Evolutionary conservation across 139 green algal species (phyloP), one percentile per base, ranked within the genome.

Genomic region (Chlorella sp.): DNA sequence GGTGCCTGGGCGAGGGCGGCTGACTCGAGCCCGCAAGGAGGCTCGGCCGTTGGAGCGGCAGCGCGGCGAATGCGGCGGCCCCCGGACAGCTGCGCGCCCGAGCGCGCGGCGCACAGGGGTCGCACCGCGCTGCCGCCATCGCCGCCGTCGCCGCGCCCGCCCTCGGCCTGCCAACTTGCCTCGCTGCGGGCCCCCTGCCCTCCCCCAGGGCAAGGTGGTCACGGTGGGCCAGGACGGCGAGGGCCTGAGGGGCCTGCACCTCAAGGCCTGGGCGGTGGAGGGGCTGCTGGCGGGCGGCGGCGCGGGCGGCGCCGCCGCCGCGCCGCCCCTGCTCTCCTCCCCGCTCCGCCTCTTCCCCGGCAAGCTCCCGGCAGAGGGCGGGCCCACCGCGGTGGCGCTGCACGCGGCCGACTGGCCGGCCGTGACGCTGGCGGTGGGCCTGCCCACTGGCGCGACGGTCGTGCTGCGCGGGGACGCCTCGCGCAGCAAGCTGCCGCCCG

Each of bases 201-300:
- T 46, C 23, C 14, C 61, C 46, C 48, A 79, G 60, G 69, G 77
- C 43, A 59, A 50, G 75, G 56, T 81, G 21, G 27, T 80, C 38
- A 74, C 79, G 6, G 53, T 84, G 4, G 79, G 67, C 1, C 17
- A 62, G 36, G 73, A 77, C 31, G 79, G 64, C 29, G 74, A 77
- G 19, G 77, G 76, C 8, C 42, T 75, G 45, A 46, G 46, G 38
- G 25, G 48, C 53, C 45, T 66, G 48, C 25, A 53, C 23, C 48
- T 84, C 41, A 75, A 67, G 46, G 53, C n/a, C 42, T 81, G 80
- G 67, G 59, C 63, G 7, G 79, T 83, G 41, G 43, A 73, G 1
- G 73, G 64, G 3, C 40, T 77, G 43, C 58, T 23, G 9, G 64
- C 56, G 1, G 53, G 43, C 31, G 38, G 50, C 33, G 35, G 31